Percentiles rank a stretch among this genome's conserved stretches.
Conservation (phyloP, 352 stramenopile genomes). For the Globisporangium camurandrum region DNA sequence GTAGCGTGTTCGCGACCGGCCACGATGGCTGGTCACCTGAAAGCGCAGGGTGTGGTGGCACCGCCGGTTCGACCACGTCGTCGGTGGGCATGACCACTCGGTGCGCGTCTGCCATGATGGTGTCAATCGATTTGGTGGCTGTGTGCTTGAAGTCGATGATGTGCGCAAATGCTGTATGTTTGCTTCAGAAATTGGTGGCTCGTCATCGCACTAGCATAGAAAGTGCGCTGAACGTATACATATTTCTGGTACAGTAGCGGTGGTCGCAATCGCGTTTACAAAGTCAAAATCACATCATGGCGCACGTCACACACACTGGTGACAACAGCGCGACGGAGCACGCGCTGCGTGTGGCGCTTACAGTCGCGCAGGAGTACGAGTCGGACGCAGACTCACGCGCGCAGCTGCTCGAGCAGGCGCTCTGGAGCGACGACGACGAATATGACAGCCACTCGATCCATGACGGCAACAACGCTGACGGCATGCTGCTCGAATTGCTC, state of each 20-base stretch:
- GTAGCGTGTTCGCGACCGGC: slow-evolving; percentile 11
- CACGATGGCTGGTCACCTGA: slow-evolving; percentile 8
- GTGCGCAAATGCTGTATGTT: too few species aligned
- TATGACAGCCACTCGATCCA: neutral
- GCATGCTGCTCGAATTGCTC: slow-evolving; percentile 1
- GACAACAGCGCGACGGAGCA: neutral
- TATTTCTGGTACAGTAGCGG: neutral
- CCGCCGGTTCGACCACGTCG: too few species aligned
- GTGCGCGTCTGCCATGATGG: neutral
- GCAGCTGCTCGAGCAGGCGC: slow-evolving; percentile 7
- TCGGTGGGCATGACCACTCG: neutral
- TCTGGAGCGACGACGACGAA: slow-evolving; percentile 9
- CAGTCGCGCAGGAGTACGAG: neutral
- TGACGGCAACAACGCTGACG: neutral
- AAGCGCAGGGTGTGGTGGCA: neutral
- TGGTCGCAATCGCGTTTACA: neutral
- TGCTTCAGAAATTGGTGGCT: too few species aligned
- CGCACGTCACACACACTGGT: neutral
- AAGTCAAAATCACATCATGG: neutral
- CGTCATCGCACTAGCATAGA: neutral
- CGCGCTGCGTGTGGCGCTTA: slow-evolving; percentile 4
- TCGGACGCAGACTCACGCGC: neutral
- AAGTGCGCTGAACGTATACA: neutral
- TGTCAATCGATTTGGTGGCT: neutral
- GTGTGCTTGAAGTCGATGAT: too few species aligned